Base-by-base conservation (phyloP, 768 basidiomycete species). In the Calocybe indica region DNA sequence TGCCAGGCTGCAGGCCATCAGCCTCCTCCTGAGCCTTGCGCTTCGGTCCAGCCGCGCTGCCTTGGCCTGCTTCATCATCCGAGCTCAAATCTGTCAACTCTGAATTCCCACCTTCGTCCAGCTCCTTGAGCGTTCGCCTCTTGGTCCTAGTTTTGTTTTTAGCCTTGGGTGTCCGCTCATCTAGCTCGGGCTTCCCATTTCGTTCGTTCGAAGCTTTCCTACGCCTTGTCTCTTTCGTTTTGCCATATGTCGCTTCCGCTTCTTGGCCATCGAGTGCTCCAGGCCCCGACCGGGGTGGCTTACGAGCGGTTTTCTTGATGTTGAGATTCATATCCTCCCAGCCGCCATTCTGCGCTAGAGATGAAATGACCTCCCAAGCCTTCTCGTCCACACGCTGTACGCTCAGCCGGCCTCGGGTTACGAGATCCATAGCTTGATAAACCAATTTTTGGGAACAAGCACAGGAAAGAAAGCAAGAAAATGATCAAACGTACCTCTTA, bases 381-480 rank as follows among this genome's bases (percentile, higher is more conserved):
- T 62, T 69, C 49, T 76, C 68, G 15, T 74, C 68, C 0, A 92
- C 91, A 5, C 81, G 76, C 64, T 97, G 93, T 1, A 97, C 92
- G 59, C 91, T 94, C 37, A 96, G 73, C 45, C 93, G 71, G 3
- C 92, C 91, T 12, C 87, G 76, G 9, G 74, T 85, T 10, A 95
- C 75, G 14, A 97, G 69, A 43, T 83, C 76, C 90, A 93, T 94
- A 7, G 59, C 86, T 85, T 39, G 37, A 13, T n/a, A 40, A 48
- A 40, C 34, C 37, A 46, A 32, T 45, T 22, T 8, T 28, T 12
- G 32, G 10, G 7, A 32, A 48, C 5, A 37, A 50, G 13, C 31
- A 49, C 33, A 6, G 32, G 28, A 10, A 6, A 44, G 36, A 9
- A 40, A 47, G 38, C 12, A 30, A 31, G 15, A 38, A n/a, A 33